Percentiles rank a stretch among this genome's conserved stretches.
Conservation (phyloP, 139 green algal species). For the Chlorella vulgaris region DNA sequence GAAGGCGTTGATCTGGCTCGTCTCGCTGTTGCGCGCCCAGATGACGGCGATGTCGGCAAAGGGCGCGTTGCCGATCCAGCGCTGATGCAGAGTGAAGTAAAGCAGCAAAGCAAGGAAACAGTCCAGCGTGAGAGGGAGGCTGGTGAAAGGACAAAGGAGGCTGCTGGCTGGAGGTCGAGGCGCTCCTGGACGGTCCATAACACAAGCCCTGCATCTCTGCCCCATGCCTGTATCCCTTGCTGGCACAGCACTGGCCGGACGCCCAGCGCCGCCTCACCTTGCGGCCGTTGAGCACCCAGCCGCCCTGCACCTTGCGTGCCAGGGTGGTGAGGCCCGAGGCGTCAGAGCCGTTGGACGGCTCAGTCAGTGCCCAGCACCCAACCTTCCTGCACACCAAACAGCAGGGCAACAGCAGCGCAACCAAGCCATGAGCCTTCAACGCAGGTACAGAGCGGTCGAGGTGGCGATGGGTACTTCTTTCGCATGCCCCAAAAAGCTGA, state of each 20-base stretch:
- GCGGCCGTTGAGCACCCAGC: constrained; percentile 87
- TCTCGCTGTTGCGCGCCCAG: constrained; percentile 80
- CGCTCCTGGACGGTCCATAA: too few relatives aligned
- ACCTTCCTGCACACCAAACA: constrained; percentile 40
- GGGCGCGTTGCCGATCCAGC: constrained; percentile 95
- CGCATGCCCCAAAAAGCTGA: too few relatives aligned
- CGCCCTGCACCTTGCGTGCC: constrained; percentile 70
- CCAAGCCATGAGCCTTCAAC: too few relatives aligned
- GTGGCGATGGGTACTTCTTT: background rate
- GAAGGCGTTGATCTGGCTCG: constrained; percentile 86
- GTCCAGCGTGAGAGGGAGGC: too few relatives aligned
- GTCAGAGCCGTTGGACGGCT: constrained; percentile 89
- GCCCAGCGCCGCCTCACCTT: constrained; percentile 60
- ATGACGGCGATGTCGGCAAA: constrained; percentile 89
- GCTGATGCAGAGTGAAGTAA: background rate
- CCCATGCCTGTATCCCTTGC: too few relatives aligned
- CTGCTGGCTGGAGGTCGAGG: too few relatives aligned
- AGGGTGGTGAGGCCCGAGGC: constrained; percentile 77
- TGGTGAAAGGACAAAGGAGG: too few relatives aligned
- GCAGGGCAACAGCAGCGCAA: too few relatives aligned
- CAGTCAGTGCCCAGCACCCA: constrained; percentile 90
- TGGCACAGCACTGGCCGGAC: too few relatives aligned
- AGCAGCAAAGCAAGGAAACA: background rate
- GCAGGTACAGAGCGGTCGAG: background rate
- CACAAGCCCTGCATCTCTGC: too few relatives aligned